A percentile compares a stretch with the other conserved stretches of the same genome.
Evolutionary conservation across 2,329 filamentous ascomycete species (phyloP).

Genomic region (Colletotrichum abscissum): DNA sequence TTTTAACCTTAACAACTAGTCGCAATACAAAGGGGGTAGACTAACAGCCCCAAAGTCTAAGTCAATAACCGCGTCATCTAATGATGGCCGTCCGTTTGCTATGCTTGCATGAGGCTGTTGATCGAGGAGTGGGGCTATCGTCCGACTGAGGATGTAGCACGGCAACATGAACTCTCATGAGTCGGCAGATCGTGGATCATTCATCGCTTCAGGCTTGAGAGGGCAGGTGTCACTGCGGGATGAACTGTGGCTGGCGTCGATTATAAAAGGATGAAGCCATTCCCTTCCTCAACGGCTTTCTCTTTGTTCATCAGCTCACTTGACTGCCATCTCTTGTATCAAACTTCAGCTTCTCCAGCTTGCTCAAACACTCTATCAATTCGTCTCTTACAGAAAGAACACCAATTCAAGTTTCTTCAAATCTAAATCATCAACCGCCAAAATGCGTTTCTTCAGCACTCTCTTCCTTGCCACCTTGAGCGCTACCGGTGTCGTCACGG

Average conservation of each 20-base stretch:
- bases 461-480: background rate
- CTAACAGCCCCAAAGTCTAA: background rate
- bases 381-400: background rate
- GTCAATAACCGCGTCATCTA: background rate
- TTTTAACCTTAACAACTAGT: background rate
- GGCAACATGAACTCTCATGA: background rate
- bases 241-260: background rate
- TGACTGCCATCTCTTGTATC: background rate
- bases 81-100: background rate
- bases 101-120: background rate
- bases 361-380: background rate
- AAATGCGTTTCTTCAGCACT: constrained; percentile 14
- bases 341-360: background rate
- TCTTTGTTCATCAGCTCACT: background rate
- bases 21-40: background rate
- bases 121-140: background rate
- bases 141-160: background rate
- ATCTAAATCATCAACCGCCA: background rate
- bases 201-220: background rate
- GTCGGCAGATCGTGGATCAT: background rate
- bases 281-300: background rate
- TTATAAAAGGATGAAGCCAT: background rate
- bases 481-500: background rate
- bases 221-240: background rate
- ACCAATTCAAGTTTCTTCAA: background rate